Evolutionary conservation across 129 eudicot genomes (phyloP), one percentile per base, ranked within the genome.

Genomic region (Flaveria linearis): DNA sequence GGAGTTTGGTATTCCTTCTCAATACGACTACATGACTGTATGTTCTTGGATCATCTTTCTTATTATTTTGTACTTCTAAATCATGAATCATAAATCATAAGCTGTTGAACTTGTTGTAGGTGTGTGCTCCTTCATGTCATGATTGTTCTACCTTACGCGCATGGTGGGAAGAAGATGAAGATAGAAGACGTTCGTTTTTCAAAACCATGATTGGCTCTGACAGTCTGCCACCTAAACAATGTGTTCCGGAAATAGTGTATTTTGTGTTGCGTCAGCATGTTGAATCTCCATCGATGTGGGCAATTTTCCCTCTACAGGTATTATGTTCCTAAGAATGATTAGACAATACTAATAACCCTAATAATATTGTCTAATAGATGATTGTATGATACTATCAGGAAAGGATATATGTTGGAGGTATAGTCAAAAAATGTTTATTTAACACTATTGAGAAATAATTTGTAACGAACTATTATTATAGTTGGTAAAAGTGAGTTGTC

Each of bases 121-220:
- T 95, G 33, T 91, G 97, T 82, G 99, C 99, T 78, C 99, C 99
- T 23, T 95, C 99, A 66, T 91, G 97, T 80, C 99, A 95, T 55
- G 99, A 95, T 75, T 89, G 96, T 78, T 91, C 99, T 9, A 92
- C 99, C 72, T 78, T 95, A 70, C 96, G 99, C 56, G 99, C 99
- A 72, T 95, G 99, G 99, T 95, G 99, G 99, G 99, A 95, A 79
- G 99, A 95, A 87, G 97, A 95, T 76, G 99, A 95, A 74, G 96
- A 95, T 58, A 86, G 99, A 78, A 85, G 99, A 76, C 79, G 86
- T n/a, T 73, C 85, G 17, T 95, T 82, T 78, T 95, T 89, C 82
- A 80, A 95, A 81, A 72, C 90, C 3, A 77, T 95, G 76, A 80
- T 89, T 78, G 97, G 96, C 11, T 88, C 95, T 20, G 87, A 89